Evolutionary conservation across 805 yeast genomes (phyloP), one percentile per base, ranked within the genome.

Genomic region (Barnettozyma sucrosica): DNA sequence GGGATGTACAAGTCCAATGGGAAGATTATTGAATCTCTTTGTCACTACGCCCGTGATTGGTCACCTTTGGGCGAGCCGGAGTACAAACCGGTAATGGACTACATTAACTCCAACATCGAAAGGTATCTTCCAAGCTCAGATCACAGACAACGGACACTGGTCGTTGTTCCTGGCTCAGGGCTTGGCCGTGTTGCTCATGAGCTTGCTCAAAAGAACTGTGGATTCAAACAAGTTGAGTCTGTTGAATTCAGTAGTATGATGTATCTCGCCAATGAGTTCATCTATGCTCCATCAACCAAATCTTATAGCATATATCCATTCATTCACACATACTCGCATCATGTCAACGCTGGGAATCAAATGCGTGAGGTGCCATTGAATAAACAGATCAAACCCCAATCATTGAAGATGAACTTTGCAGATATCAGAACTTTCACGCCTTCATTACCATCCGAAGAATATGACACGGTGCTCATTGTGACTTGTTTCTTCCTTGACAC

Each of bases 81-180:
- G 57, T 62, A 83, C 1, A 48, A 58, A 5, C 85, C 85, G 0
- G 62, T 88, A 40, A 53, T 79, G 26, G 59, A 68, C 1, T 89
- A 80, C 52, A 70, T 88, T 14, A 55, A 60, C 2, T 41, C 53
- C 0, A 79, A 79, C 39, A 61, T 84, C 19, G 57, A 64, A 3
- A 43, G 54, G 4, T 53, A 65, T 36, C 63, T 67, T 6, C 44
- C 52, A 8, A 45, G 55, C 7, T 51, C 41, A n/a, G 48, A 52
- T 7, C 63, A 66, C 26, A 57, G 66, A 34, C 16, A 48, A 0
- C 65, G 67, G 6, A 77, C 86, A 0, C 65, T 77, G 11, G 72
- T 88, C 0, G 66, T 90, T 4, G 77, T 87, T 1, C 97, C 98
- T 0, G 98, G 98, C 0, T 79, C 93, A 2, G 98, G 98, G 0